Conservation (phyloP, 768 basidiomycete genomes). For the Fomitopsis serialis region DNA sequence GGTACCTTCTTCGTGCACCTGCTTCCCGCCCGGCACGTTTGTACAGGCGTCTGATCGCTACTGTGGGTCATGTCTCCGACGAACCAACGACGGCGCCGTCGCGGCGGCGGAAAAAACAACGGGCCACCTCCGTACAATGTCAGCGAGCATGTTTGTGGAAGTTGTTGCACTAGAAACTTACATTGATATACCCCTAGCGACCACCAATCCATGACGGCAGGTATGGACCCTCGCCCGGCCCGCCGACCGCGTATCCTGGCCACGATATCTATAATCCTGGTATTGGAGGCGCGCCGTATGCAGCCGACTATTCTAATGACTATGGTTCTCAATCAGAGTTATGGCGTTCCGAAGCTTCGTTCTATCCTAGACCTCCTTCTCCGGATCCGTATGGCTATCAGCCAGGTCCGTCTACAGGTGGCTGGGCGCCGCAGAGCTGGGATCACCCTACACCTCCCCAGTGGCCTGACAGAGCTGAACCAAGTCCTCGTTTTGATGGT, state of each 20-base stretch:
- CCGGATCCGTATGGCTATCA: constrained; percentile 44
- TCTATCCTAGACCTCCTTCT: constrained; percentile 44
- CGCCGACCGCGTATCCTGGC: constrained; percentile 32
- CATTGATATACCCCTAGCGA: not conserved
- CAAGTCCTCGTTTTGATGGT: constrained; percentile 13
- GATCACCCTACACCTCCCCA: constrained; percentile 26
- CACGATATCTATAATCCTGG: constrained; percentile 11
- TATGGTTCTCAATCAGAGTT: constrained; percentile 37
- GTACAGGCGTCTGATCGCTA: constrained; percentile 3
- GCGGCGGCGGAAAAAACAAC: not conserved
- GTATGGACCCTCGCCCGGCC: constrained; percentile 20
- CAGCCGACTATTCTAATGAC: constrained; percentile 42
- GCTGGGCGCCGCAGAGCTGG: constrained; percentile 45
- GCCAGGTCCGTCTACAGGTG: constrained; percentile 35
- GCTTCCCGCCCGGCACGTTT: not conserved
- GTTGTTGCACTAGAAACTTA: too few relatives aligned
- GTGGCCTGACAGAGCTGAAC: constrained; percentile 40
- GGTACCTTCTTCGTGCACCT: constrained; percentile 2
- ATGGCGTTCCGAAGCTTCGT: constrained; percentile 28
- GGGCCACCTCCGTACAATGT: constrained; percentile 1
- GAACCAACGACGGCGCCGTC: not conserved
- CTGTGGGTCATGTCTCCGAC: constrained; percentile 3
- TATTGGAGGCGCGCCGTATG: constrained; percentile 38
- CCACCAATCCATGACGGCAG: constrained; percentile 1
- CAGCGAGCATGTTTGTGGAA: not conserved